These are phyloP conservation scores for Andrographis paniculata DNA, from an alignment of 305 asterid species.

Conservation along the genomic window DNA sequence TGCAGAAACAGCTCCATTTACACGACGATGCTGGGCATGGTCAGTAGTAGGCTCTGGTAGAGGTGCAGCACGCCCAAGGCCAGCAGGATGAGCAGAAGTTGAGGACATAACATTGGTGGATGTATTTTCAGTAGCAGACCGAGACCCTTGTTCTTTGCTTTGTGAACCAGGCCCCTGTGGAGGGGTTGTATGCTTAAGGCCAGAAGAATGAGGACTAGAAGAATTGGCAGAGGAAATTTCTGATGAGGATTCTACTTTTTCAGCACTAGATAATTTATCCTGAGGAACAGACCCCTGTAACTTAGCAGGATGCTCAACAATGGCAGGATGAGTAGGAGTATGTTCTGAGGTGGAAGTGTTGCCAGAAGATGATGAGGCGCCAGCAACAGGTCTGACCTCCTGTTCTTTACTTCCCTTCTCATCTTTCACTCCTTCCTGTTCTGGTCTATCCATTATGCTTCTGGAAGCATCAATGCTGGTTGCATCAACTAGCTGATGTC, in stretches of 20 bases:
- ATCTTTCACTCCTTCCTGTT: conserved; percentile 25
- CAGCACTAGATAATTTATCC: conserved; percentile 16
- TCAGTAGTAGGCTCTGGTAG: conserved; percentile 69
- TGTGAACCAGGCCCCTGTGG: conserved; percentile 26
- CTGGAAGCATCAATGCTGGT: too few relatives aligned
- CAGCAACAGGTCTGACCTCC: conserved; percentile 24
- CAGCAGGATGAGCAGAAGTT: conserved; percentile 66
- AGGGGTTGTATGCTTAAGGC: conserved; percentile 21
- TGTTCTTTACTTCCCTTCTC: conserved; percentile 27
- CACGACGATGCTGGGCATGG: conserved; percentile 62
- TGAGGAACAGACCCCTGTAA: conserved; percentile 25
- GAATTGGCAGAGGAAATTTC: conserved; percentile 32
- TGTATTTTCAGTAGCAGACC: conserved; percentile 18
- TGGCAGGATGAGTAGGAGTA: conserved; percentile 22
- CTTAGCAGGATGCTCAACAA: conserved; percentile 18
- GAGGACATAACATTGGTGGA: conserved; percentile 25
- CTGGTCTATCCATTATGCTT: conserved; percentile 23
- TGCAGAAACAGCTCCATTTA: conserved; percentile 63
- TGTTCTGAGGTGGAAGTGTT: conserved; percentile 18
- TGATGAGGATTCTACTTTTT: conserved; percentile 28
- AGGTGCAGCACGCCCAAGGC: conserved; percentile 88
- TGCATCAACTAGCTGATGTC: conserved; percentile 22
- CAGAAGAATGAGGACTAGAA: conserved; percentile 27
- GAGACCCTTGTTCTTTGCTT: conserved; percentile 23
- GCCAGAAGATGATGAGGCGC: conserved; percentile 25